phyloP scores from a whole-genome alignment of 345 rosid genomes.

The Acer saccharum region DNA sequence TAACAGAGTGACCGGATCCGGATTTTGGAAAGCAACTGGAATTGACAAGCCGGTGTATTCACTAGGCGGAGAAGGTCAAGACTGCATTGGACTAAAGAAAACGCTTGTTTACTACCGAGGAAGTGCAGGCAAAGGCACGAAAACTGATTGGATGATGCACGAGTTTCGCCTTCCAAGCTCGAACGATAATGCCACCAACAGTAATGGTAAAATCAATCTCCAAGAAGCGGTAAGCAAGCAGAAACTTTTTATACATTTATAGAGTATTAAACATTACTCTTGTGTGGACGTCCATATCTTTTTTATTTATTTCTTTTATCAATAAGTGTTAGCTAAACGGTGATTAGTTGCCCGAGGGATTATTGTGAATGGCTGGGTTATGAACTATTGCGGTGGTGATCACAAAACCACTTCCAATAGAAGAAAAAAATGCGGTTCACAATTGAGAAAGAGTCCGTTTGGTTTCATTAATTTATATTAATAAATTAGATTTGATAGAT shows the following conservation, averaged over 20 bases:
- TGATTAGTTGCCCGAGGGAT: too few relatives aligned
- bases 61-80: constrained; percentile 34
- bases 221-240: constrained; percentile 75
- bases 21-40: constrained; percentile 98
- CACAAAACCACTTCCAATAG: neutral
- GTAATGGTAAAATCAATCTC: constrained; percentile 27
- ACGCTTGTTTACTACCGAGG: constrained; percentile 90
- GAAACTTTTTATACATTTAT: too few relatives aligned
- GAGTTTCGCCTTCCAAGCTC: constrained; percentile 84
- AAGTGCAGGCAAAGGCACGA: constrained; percentile 89
- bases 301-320: too few relatives aligned
- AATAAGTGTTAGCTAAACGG: too few relatives aligned
- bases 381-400: neutral
- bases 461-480: too few relatives aligned
- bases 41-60: constrained; percentile 79
- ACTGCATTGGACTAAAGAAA: constrained; percentile 83
- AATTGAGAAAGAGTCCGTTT: too few relatives aligned
- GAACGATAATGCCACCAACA: constrained; percentile 17
- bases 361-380: neutral
- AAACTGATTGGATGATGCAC: constrained; percentile 99
- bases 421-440: too few relatives aligned
- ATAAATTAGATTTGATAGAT: neutral
- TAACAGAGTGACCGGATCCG: constrained; percentile 89
- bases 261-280: neutral
- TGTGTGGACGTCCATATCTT: neutral